Evolutionary conservation across 352 stramenopile species (phyloP).

Genomic region (Pythium sp.): DNA sequence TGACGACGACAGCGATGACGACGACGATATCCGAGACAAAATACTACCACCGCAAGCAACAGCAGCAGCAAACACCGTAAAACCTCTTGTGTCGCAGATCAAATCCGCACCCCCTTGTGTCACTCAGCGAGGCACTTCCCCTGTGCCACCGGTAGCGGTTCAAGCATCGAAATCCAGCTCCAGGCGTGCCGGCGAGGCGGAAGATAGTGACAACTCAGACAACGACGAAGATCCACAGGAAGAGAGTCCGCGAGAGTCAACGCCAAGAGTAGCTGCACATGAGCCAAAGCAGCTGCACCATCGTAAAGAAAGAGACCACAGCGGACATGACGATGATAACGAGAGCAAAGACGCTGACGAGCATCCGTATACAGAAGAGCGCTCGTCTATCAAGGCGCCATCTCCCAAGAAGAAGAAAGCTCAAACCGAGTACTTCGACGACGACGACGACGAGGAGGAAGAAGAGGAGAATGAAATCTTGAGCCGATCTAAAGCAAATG

Average conservation of each 20-base stretch:
- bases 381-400: neutral
- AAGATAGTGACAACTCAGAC: slow-evolving; percentile 24
- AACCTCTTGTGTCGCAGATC: slow-evolving; percentile 58
- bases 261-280: slow-evolving; percentile 3
- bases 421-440: slow-evolving; percentile 59
- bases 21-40: slow-evolving; percentile 12
- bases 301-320: neutral
- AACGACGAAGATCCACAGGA: slow-evolving; percentile 36
- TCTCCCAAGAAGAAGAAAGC: slow-evolving; percentile 11
- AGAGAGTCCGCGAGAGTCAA: slow-evolving; percentile 35
- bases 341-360: slow-evolving; percentile 16
- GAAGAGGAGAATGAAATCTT: slow-evolving; percentile 8
- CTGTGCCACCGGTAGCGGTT: slow-evolving; percentile 15
- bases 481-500: neutral
- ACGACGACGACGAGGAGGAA: slow-evolving; percentile 45
- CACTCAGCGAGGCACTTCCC: slow-evolving; percentile 6
- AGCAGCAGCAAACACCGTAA: slow-evolving; percentile 13
- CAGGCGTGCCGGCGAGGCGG: slow-evolving; percentile 3
- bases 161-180: neutral
- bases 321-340: slow-evolving; percentile 17
- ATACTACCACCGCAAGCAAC: neutral
- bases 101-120: slow-evolving; percentile 35
- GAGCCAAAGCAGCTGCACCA: neutral
- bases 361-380: neutral
- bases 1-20: slow-evolving; percentile 13